Evolutionary conservation across 192 early-diverging fungal genomes (phyloP).

Genomic region (Gamsiella multidivaricata): DNA sequence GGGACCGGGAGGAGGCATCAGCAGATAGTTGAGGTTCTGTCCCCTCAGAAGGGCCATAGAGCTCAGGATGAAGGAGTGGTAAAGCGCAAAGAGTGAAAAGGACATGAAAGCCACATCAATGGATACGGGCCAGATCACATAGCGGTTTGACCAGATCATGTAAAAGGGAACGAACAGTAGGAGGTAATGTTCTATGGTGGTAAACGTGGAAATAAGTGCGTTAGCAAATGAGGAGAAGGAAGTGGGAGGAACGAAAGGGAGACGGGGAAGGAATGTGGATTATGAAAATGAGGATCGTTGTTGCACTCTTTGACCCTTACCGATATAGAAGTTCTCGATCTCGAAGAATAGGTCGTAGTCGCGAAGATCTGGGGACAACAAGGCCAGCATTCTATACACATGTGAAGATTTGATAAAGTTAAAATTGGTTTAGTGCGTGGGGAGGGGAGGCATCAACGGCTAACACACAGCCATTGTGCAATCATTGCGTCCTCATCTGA

Average conservation of each 20-base stretch:
- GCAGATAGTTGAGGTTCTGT: slow-evolving; percentile 63
- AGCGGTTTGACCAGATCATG: slow-evolving; percentile 65
- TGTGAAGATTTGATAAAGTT: slow-evolving; percentile 1
- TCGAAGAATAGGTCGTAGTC: slow-evolving; percentile 60
- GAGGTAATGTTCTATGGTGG: slow-evolving; percentile 14
- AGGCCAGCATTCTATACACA: slow-evolving; percentile 56
- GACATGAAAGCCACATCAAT: slow-evolving; percentile 60
- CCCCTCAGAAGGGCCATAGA: slow-evolving; percentile 56
- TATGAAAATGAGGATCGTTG: not conserved
- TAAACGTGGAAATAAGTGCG: not conserved
- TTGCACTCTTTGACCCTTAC: slow-evolving; percentile 32
- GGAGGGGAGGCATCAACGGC: not conserved
- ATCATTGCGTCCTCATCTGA: no score
- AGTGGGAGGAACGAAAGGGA: no score
- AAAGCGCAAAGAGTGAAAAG: slow-evolving; percentile 62
- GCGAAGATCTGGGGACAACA: slow-evolving; percentile 62
- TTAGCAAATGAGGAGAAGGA: no score
- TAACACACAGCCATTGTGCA: not conserved
- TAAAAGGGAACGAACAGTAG: slow-evolving; percentile 59
- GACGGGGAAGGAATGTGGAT: no score
- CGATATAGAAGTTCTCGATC: slow-evolving; percentile 64
- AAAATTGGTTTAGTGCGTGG: not conserved
- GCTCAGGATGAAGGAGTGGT: slow-evolving; percentile 60
- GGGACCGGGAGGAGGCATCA: slow-evolving; percentile 61
- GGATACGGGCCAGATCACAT: slow-evolving; percentile 61